A percentile compares a stretch with the other conserved stretches of the same genome.
Conservation (phyloP, 2,329 filamentous ascomycete genomes). For the Arthrocladium fulminans region DNA sequence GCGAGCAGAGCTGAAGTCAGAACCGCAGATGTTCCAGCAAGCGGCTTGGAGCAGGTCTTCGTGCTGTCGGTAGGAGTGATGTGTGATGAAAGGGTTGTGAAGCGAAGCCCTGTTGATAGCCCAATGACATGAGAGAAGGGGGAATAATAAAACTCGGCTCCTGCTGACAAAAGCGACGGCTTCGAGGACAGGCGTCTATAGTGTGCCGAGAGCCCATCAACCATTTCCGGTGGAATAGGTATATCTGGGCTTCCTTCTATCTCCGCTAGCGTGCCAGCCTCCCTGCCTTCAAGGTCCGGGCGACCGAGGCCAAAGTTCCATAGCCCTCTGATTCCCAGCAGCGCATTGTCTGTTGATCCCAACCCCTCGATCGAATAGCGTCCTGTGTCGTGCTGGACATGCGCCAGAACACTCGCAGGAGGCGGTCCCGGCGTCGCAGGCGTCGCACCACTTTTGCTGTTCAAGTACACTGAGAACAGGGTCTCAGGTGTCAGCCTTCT, state of each 20-base stretch:
- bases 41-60: conserved; percentile 13
- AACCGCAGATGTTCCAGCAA: conserved; percentile 22
- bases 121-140: conserved; percentile 89
- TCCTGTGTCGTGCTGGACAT: conserved; percentile 62
- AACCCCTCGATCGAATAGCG: conserved; percentile 84
- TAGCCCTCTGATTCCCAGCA: conserved; percentile 77
- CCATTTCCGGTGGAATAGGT: conserved; percentile 21
- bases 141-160: conserved; percentile 91
- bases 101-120: conserved; percentile 77
- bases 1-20: conserved; percentile 20
- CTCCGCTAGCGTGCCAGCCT: conserved; percentile 8
- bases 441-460: conserved; percentile 32
- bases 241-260: conserved; percentile 14
- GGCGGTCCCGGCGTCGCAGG: conserved; percentile 40
- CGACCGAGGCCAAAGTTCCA: conserved; percentile 84
- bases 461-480: conserved; percentile 64
- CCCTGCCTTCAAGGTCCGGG: conserved; percentile 11
- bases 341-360: conserved; percentile 81
- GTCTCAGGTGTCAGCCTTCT: conserved; percentile 67
- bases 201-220: conserved; percentile 26
- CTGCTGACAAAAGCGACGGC: conserved; percentile 71
- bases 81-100: conserved; percentile 59
- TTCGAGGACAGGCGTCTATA: conserved; percentile 17
- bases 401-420: conserved; percentile 37
- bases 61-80: conserved; percentile 17